A percentile compares a stretch with the other conserved stretches of the same genome.
These are phyloP conservation scores for Pseudopyrenochaeta lycopersici DNA, from an alignment of 2,329 filamentous ascomycete species.

Conservation along the genomic window DNA sequence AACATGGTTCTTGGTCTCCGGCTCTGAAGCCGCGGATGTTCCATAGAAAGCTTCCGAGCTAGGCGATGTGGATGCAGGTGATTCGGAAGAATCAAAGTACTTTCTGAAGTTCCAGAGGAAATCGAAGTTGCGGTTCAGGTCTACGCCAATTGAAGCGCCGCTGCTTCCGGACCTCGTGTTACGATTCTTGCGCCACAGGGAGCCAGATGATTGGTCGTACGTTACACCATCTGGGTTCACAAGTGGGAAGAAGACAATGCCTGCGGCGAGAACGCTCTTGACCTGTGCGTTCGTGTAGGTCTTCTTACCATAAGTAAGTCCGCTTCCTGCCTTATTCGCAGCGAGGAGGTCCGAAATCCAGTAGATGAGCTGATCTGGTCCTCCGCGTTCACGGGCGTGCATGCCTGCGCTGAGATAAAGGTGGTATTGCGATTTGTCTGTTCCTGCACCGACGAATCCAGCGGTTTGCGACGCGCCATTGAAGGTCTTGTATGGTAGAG, in stretches of 20 bases:
- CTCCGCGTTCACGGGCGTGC: slow-evolving; percentile 67
- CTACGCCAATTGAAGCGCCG: slow-evolving; percentile 39
- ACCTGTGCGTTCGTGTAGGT: slow-evolving; percentile 64
- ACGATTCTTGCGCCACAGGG: slow-evolving; percentile 50
- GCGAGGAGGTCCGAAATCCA: slow-evolving; percentile 66
- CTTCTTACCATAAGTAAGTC: slow-evolving; percentile 62
- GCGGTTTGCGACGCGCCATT: slow-evolving; percentile 54
- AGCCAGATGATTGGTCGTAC: slow-evolving; percentile 44
- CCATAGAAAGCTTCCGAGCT: slow-evolving; percentile 62
- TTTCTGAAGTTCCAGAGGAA: slow-evolving; percentile 64
- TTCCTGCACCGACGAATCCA: slow-evolving; percentile 56
- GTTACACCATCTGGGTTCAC: slow-evolving; percentile 48
- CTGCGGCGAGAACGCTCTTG: slow-evolving; percentile 59
- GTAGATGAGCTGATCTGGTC: slow-evolving; percentile 65
- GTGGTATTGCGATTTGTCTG: slow-evolving; percentile 52
- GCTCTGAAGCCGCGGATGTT: slow-evolving; percentile 62
- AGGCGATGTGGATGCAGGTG: slow-evolving; percentile 56
- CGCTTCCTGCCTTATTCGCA: slow-evolving; percentile 60
- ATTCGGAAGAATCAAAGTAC: slow-evolving; percentile 54
- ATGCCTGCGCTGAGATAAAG: slow-evolving; percentile 64
- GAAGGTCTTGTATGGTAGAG: slow-evolving; percentile 56
- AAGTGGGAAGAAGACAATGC: slow-evolving; percentile 61
- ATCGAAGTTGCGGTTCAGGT: slow-evolving; percentile 57
- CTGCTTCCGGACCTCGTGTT: slow-evolving; percentile 51
- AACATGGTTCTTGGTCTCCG: slow-evolving; percentile 64